Percentiles rank a stretch among this genome's conserved stretches.
Evolutionary conservation across 768 basidiomycete genomes (phyloP).

Genomic region (Leccinum subgranulosum): DNA sequence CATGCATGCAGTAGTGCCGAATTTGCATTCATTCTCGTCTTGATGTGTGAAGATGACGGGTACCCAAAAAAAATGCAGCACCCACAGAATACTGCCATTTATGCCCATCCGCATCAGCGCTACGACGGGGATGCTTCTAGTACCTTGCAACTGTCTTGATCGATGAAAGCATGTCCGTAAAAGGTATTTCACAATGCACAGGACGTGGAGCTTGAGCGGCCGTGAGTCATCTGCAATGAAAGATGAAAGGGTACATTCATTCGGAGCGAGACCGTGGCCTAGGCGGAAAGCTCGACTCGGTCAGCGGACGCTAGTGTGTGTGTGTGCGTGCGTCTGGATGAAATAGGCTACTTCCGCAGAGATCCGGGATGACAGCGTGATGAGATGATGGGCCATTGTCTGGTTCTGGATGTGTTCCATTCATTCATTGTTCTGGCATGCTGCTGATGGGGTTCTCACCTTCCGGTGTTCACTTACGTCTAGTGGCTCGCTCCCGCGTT

Average conservation of each 20-base stretch:
- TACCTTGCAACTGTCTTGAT: conserved; percentile 16
- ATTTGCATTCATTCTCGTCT: conserved; percentile 30
- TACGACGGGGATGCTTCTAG: conserved; percentile 14
- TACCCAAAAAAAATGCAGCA: conserved; percentile 17
- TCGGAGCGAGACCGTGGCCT: conserved; percentile 5
- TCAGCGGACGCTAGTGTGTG: not conserved
- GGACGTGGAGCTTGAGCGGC: conserved; percentile 31
- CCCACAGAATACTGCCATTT: conserved; percentile 23
- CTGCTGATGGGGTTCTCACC: conserved; percentile 23
- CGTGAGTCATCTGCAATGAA: not conserved
- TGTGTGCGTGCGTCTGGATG: not conserved
- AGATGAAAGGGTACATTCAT: conserved; percentile 22
- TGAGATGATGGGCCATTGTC: conserved; percentile 14
- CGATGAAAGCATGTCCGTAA: conserved; percentile 8
- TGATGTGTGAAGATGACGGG: conserved; percentile 22
- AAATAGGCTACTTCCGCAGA: not conserved
- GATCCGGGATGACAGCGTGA: conserved; percentile 3
- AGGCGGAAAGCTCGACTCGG: conserved; percentile 4
- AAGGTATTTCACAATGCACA: conserved; percentile 26
- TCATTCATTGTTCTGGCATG: conserved; percentile 24
- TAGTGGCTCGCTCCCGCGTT: conserved; percentile 32
- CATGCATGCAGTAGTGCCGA: conserved; percentile 27
- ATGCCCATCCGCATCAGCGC: conserved; percentile 17
- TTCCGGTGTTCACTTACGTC: conserved; percentile 31
- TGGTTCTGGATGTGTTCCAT: conserved; percentile 13